Conservation (phyloP, 257 asterid species). For the Solanum appendiculatum region DNA sequence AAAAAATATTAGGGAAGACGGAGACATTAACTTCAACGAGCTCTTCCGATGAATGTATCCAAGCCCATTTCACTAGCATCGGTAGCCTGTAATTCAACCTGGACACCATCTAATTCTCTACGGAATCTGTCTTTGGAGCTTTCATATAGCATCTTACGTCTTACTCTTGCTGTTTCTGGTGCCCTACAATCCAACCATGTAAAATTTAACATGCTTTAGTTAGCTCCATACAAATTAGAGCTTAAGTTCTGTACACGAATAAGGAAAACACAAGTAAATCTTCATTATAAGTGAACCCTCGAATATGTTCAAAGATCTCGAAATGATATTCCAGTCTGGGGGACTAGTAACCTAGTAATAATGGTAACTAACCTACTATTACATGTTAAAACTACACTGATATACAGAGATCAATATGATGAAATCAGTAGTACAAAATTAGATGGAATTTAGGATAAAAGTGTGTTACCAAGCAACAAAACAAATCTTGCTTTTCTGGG, state of each 20-base stretch:
- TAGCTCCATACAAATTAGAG: not conserved
- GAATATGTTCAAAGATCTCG: not conserved
- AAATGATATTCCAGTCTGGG: too few relatives aligned
- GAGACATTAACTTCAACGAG: too few relatives aligned
- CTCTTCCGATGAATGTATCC: too few relatives aligned
- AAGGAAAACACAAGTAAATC: not conserved
- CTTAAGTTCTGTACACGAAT: not conserved
- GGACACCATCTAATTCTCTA: too few relatives aligned
- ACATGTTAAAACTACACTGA: not conserved
- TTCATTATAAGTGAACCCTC: not conserved
- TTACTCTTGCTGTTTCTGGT: too few relatives aligned
- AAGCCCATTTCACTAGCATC: too few relatives aligned
- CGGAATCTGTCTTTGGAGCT: too few relatives aligned
- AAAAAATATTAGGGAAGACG: too few relatives aligned
- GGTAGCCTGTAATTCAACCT: too few relatives aligned
- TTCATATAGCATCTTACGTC: too few relatives aligned
- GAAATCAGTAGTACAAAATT: not conserved
- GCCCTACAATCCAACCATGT: too few relatives aligned
- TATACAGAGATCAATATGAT: not conserved
- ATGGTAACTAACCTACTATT: not conserved
- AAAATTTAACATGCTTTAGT: not conserved
- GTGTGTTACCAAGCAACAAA: slow-evolving; percentile 1
- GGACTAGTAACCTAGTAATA: not conserved
- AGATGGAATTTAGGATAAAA: not conserved
- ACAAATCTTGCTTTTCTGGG: not conserved